These are phyloP conservation scores for Diplodia mutila DNA, from an alignment of 2,329 filamentous ascomycete species.

Conservation along the genomic window DNA sequence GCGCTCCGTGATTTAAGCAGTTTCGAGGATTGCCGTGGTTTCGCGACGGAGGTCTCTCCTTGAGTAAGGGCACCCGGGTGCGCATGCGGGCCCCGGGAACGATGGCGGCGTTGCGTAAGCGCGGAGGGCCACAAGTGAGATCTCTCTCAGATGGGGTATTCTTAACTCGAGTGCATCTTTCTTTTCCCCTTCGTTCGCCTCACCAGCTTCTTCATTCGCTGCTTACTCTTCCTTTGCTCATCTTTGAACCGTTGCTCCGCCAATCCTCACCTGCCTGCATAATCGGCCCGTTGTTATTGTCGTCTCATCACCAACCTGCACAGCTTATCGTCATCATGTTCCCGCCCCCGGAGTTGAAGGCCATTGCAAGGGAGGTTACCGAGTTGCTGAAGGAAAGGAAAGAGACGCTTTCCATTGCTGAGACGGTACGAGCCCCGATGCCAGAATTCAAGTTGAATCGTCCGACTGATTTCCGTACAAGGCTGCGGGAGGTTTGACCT, in stretches of 20 bases:
- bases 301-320: neutral
- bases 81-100: neutral
- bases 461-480: slow-evolving; percentile 31
- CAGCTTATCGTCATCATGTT: slow-evolving; percentile 2
- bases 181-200: neutral
- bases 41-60: neutral
- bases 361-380: slow-evolving; percentile 55
- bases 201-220: neutral
- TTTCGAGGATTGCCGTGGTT: neutral
- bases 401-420: slow-evolving; percentile 64
- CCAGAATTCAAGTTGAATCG: no score
- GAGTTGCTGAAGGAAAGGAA: slow-evolving; percentile 58
- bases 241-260: neutral
- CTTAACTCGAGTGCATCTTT: neutral
- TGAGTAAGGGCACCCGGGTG: neutral
- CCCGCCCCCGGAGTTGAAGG: slow-evolving; percentile 36
- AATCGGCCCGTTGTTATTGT: neutral
- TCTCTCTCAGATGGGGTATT: neutral
- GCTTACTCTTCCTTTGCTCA: neutral
- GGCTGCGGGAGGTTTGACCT: slow-evolving; percentile 67
- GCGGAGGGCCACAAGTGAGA: neutral
- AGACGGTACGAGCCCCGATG: slow-evolving; percentile 53
- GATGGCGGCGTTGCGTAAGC: neutral
- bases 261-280: neutral
- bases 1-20: neutral